These are phyloP conservation scores for Morella rubra DNA, from an alignment of 306 rosid genomes.

Conservation along the genomic window DNA sequence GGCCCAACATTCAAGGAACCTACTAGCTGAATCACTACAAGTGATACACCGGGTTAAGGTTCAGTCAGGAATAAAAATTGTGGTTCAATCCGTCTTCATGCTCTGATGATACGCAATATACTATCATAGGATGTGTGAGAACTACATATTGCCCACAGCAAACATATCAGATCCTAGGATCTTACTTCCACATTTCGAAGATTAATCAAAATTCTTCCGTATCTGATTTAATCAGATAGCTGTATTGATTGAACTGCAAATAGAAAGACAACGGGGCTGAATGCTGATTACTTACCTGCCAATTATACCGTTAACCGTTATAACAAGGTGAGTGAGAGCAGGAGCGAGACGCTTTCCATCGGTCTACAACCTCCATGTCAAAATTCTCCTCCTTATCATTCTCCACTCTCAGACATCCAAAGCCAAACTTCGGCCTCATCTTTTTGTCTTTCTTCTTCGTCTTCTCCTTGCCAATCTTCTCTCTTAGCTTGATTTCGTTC, in stretches of 20 bases:
- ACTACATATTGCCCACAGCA: too few species aligned
- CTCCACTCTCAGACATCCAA: slow-evolving; percentile 57
- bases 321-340: slow-evolving; percentile 58
- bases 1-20: too few species aligned
- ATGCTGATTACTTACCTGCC: slow-evolving; percentile 52
- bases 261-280: neutral
- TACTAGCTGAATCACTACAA: too few species aligned
- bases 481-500: slow-evolving; percentile 4
- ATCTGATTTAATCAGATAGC: too few species aligned
- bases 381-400: slow-evolving; percentile 42
- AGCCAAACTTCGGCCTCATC: slow-evolving; percentile 28
- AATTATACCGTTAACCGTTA: slow-evolving; percentile 78
- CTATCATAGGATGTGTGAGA: too few species aligned
- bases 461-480: slow-evolving; percentile 21
- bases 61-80: too few species aligned
- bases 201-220: neutral
- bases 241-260: neutral
- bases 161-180: too few species aligned
- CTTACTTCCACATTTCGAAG: too few species aligned
- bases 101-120: too few species aligned
- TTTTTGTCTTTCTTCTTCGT: slow-evolving; percentile 25
- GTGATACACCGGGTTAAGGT: too few species aligned
- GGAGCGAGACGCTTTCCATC: slow-evolving; percentile 40
- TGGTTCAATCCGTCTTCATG: too few species aligned
- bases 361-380: slow-evolving; percentile 59